Evolutionary conservation across 177 flowering plant genomes (phyloP).

Genomic region (Vitis hybrid): DNA sequence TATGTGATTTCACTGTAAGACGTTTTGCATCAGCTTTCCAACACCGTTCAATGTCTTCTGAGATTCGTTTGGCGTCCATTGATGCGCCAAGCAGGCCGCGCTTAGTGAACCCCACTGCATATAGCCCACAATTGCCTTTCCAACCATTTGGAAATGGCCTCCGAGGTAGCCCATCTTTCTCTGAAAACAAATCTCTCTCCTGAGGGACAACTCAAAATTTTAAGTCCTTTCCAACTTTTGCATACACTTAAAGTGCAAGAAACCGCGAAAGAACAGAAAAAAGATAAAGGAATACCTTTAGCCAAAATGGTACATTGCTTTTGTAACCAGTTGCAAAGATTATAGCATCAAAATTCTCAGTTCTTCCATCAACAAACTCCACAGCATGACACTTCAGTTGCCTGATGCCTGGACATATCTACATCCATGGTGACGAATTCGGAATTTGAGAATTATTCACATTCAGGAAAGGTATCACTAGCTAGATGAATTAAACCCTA

Average conservation of each 20-base stretch:
- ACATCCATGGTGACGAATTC: slow-evolving; percentile 2
- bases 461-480: too few relatives aligned
- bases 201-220: slow-evolving; percentile 9
- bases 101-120: slow-evolving; percentile 78
- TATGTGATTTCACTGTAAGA: slow-evolving; percentile 3
- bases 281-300: slow-evolving; percentile 57
- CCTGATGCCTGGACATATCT: slow-evolving; percentile 58
- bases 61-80: slow-evolving; percentile 69
- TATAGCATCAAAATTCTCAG: slow-evolving; percentile 68
- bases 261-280: not conserved
- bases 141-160: slow-evolving; percentile 76
- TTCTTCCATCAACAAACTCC: slow-evolving; percentile 68
- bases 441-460: too few relatives aligned
- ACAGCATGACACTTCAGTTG: slow-evolving; percentile 38
- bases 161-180: slow-evolving; percentile 63
- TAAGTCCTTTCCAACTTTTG: not conserved
- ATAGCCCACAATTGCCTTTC: slow-evolving; percentile 69
- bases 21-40: slow-evolving; percentile 26
- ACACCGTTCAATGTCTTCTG: slow-evolving; percentile 47
- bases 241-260: not conserved
- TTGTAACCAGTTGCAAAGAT: slow-evolving; percentile 76
- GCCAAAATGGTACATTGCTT: slow-evolving; percentile 95
- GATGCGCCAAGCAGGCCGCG: slow-evolving; percentile 73
- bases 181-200: slow-evolving; percentile 58
- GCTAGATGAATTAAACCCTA: too few relatives aligned